These are phyloP conservation scores for Nakazawaea wickerhamii DNA, from an alignment of 805 yeast genomes.

Conservation along the genomic window DNA sequence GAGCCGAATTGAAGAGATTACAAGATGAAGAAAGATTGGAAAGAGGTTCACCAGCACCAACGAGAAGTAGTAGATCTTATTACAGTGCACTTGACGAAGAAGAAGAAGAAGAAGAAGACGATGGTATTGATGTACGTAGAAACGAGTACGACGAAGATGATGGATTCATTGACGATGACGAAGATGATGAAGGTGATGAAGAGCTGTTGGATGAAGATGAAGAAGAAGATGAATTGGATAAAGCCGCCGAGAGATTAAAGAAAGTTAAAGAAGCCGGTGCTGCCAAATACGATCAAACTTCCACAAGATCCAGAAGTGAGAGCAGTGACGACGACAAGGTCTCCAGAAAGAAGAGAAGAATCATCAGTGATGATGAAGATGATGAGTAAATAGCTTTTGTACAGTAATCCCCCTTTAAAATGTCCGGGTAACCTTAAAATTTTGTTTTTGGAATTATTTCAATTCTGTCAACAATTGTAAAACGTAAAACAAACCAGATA, in stretches of 20 bases:
- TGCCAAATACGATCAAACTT: conserved; percentile 30
- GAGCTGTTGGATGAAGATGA: conserved; percentile 40
- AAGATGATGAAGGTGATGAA: conserved; percentile 36
- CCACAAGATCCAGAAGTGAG: conserved; percentile 15
- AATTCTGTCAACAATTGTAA: too few species aligned
- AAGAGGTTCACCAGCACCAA: conserved; percentile 23
- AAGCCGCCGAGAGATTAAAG: conserved; percentile 47
- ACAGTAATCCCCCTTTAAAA: too few species aligned
- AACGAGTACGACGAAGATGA: conserved; percentile 27
- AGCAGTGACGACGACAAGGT: conserved; percentile 26
- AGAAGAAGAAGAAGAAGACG: conserved; percentile 29
- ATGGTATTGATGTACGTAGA: conserved; percentile 32
- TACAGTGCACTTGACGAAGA: conserved; percentile 11
- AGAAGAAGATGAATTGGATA: conserved; percentile 42
- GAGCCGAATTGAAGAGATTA: conserved; percentile 46
- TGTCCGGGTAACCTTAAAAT: conserved; percentile 3
- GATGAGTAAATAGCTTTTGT: too few species aligned
- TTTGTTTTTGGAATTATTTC: too few species aligned
- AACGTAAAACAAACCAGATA: too few species aligned
- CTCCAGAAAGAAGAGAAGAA: conserved; percentile 39
- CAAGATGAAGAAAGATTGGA: conserved; percentile 56
- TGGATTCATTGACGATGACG: conserved; percentile 31
- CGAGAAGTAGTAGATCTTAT: not conserved
- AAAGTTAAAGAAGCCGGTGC: conserved; percentile 44
- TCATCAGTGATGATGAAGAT: conserved; percentile 45